Evolutionary conservation across 495 filamentous ascomycete genomes (phyloP), one percentile per base, ranked within the genome.

Genomic region (Aspergillus olivimuriae): DNA sequence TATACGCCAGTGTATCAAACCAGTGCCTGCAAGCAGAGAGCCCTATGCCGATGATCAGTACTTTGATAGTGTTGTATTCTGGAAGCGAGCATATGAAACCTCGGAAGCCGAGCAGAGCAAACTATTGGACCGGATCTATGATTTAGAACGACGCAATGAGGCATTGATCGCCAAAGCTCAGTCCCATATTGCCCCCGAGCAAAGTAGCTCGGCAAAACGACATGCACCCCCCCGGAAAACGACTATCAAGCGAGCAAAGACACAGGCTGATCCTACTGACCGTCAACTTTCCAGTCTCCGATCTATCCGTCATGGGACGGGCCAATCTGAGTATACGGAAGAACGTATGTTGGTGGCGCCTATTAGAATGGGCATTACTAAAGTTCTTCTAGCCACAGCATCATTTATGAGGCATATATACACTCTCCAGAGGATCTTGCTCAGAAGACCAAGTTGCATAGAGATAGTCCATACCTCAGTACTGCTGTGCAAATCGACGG

Each of bases 31-130:
- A 1, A 22, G 48, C 19, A 40, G 51, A 15, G 41, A 41, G 19
- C 33, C 16, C 24, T 46, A 34, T 34, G 33, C 36, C 28, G 51
- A 48, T 0, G 56, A 62, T 18, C 62, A 62, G 32, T 68, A 63
- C 50, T 61, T 76, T 37, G 73, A 78, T 48, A 72, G 69, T 34
- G 55, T 64, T 12, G 48, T 59, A 10, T 75, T 74, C 60, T 78
- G 74, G 74, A 66, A 71, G 46, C 53, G 62, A 26, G 70, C 72
- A n/a, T 75, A 68, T 36, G 56, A 62, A 33, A 61, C 58, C 23
- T 67, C 72, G 9, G 63, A 73, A 47, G 56, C 52, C 11, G 70
- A 70, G 33, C 70, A 74, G 37, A 67, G 51, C 33, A 66, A 58
- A 35, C 50, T 78, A 2, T 56, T 62, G 21, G 64, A 74, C 34